These are phyloP conservation scores for Microascus cirrosus DNA, from an alignment of 2,329 filamentous ascomycete species.

Conservation along the genomic window DNA sequence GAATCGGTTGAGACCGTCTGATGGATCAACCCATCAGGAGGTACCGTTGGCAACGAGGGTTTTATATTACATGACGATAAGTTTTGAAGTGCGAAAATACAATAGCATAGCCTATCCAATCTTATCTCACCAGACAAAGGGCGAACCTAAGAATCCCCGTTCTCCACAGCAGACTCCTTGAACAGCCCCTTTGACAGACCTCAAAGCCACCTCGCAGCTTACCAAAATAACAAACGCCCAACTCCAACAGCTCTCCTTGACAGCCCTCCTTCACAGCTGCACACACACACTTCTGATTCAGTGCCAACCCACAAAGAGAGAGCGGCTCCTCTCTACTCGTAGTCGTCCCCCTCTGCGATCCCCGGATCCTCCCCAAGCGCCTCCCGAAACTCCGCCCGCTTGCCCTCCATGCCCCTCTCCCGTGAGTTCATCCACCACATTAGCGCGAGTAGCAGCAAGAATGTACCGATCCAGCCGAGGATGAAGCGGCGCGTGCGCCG, in stretches of 20 bases:
- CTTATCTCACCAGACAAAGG: too few relatives aligned
- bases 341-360: background rate
- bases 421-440: conserved; percentile 7
- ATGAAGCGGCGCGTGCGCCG: conserved; percentile 7
- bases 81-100: too few relatives aligned
- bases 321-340: background rate
- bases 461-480: conserved; percentile 8
- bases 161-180: background rate
- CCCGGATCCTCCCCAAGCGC: background rate
- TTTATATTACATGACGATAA: too few relatives aligned
- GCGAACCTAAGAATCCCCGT: background rate
- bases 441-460: conserved; percentile 7
- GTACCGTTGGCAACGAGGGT: too few relatives aligned
- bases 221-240: background rate
- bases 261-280: background rate
- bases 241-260: background rate
- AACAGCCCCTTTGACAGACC: background rate
- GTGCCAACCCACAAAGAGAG: background rate
- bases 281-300: background rate
- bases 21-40: too few relatives aligned
- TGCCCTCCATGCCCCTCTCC: conserved; percentile 1
- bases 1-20: too few relatives aligned
- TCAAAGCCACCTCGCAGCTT: background rate
- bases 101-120: too few relatives aligned
- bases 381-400: background rate